Conservation (phyloP, 495 filamentous ascomycete genomes). For the Xylaria venustula region DNA sequence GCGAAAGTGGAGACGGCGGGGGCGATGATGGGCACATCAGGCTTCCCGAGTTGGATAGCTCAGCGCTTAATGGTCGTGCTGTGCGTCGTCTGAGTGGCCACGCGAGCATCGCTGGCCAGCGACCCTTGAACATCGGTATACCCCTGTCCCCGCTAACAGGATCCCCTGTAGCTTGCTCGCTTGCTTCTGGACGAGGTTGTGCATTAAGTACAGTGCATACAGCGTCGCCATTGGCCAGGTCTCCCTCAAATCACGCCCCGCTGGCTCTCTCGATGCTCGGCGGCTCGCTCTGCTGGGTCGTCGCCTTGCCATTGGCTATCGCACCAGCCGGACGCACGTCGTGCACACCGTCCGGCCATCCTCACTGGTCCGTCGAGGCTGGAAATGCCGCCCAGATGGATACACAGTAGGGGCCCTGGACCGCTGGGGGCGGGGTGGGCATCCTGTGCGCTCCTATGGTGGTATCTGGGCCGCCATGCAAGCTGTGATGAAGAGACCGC, state of each 20-base stretch:
- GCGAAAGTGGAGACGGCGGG: conserved; percentile 5
- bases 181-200: not conserved
- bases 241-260: conserved; percentile 20
- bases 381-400: conserved; percentile 27
- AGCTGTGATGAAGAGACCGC: conserved; percentile 1
- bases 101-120: not conserved
- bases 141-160: not conserved
- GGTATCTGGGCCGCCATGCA: conserved; percentile 11
- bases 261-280: conserved; percentile 13
- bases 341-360: conserved; percentile 29
- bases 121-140: not conserved
- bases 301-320: conserved; percentile 25
- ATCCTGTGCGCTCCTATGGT: too few species aligned
- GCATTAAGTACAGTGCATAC: too few species aligned
- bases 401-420: conserved; percentile 22
- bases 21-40: not conserved
- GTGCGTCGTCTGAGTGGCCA: conserved; percentile 1
- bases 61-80: conserved; percentile 14
- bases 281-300: conserved; percentile 22
- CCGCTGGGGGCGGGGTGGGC: conserved; percentile 22
- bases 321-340: conserved; percentile 20
- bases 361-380: conserved; percentile 26
- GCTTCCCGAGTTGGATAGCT: conserved; percentile 13
- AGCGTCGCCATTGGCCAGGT: conserved; percentile 21
- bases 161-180: not conserved